Evolutionary conservation across 2,329 filamentous ascomycete species (phyloP).

Genomic region (Akanthomyces muscarius): DNA sequence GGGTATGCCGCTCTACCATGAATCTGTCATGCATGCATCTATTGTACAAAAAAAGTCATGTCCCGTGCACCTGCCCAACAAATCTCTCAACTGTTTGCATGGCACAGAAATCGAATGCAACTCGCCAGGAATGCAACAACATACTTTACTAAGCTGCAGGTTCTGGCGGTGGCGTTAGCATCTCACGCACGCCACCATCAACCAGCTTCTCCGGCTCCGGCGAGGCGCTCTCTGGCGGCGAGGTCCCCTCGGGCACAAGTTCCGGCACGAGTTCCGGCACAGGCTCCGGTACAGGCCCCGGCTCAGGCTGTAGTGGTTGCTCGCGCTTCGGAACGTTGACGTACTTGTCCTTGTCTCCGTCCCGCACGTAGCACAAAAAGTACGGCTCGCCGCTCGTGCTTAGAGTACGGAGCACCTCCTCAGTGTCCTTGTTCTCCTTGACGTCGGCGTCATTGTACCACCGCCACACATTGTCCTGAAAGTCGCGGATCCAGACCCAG

Average conservation of each 20-base stretch:
- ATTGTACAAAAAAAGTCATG: background rate
- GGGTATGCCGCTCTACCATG: background rate
- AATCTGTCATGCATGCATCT: background rate
- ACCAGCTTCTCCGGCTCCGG: slow-evolving; percentile 14
- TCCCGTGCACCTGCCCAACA: background rate
- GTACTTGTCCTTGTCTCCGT: slow-evolving; percentile 55
- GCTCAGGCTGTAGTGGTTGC: slow-evolving; percentile 9
- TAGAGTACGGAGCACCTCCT: slow-evolving; percentile 65
- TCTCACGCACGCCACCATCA: background rate
- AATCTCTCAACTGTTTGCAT: background rate
- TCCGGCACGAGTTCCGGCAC: background rate
- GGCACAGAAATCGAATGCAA: background rate
- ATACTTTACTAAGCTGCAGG: background rate
- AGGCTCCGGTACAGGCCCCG: background rate
- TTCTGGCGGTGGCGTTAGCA: background rate
- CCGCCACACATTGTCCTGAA: slow-evolving; percentile 75
- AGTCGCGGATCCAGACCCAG: slow-evolving; percentile 95
- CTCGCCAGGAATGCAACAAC: background rate
- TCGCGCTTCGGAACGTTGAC: slow-evolving; percentile 43
- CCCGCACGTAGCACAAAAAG: slow-evolving; percentile 78
- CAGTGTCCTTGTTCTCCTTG: slow-evolving; percentile 59
- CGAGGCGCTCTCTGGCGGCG: background rate
- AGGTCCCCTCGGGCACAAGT: background rate
- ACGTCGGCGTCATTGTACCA: slow-evolving; percentile 92
- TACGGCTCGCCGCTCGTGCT: slow-evolving; percentile 72